Evolutionary conservation across 1,284 basidiomycete species (phyloP).

Genomic region (Naganishia cerealis): DNA sequence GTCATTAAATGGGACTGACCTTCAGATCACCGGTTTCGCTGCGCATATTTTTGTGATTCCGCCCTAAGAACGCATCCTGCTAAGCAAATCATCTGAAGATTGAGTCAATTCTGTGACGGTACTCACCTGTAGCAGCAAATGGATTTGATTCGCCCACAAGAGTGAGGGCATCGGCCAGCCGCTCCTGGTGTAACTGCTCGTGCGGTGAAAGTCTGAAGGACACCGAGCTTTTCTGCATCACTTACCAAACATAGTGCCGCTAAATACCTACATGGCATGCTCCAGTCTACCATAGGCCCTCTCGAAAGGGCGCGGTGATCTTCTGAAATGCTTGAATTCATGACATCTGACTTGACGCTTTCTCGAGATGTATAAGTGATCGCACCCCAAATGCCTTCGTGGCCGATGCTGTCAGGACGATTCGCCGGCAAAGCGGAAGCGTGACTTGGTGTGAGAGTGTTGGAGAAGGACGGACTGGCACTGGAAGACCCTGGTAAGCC

Average conservation of each 20-base stretch:
- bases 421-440: background rate
- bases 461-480: background rate
- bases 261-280: conserved; percentile 86
- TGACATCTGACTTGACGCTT: conserved; percentile 1
- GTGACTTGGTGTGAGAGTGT: background rate
- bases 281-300: conserved; percentile 73
- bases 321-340: conserved; percentile 6
- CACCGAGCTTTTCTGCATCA: background rate
- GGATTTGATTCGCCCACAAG: conserved; percentile 90
- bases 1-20: conserved; percentile 51
- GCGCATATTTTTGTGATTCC: conserved; percentile 60
- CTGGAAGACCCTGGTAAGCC: background rate
- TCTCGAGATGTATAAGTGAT: background rate
- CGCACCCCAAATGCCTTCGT: conserved; percentile 25
- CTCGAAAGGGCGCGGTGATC: conserved; percentile 27
- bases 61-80: conserved; percentile 49
- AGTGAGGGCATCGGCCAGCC: conserved; percentile 88
- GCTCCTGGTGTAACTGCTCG: conserved; percentile 73
- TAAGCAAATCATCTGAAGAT: background rate
- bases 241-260: conserved; percentile 85
- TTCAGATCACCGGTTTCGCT: conserved; percentile 84
- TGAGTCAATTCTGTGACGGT: background rate
- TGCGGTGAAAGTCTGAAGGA: background rate
- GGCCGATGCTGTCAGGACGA: background rate
- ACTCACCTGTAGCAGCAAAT: conserved; percentile 56